Base-by-base conservation (phyloP, 2,329 filamentous ascomycete species). In the Stagonosporopsis tanaceti region DNA sequence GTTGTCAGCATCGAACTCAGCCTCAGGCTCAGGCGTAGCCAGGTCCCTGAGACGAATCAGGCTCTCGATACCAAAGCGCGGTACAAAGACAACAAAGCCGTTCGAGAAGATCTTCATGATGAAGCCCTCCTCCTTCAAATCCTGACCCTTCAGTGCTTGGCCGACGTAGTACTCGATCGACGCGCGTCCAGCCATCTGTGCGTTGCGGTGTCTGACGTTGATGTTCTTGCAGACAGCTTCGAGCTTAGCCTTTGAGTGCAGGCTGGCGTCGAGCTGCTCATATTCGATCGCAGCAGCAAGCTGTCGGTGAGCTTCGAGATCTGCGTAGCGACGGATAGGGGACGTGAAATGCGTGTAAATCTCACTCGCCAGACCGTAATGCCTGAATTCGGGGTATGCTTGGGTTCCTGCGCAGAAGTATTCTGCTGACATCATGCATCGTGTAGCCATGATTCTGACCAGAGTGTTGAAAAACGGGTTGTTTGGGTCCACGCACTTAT, bases 261-360 rank as follows among this genome's bases (percentile, higher is more conserved):
- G 85, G 44, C 88, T 89, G 7, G 92, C 84, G 73, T 96, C 90
- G n/a, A 95, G 84, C 37, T 89, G 82, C 80, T 93, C 93, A 81
- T 98, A 98, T 57, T 90, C 91, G 71, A 99, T 98, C 28, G 95
- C 93, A 9, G 95, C 94, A 0, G 95, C 94, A 50, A 99, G 88
- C 80, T 99, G 95, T 14, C 94, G 86, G 77, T 99, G 94, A 5
- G 92, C 94, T 53, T 97, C 88, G 2, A 99, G 85, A 80, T 99
- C 95, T n/a, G 94, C 94, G 75, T 99, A 99, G 28, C 96, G 91
- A 57, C 95, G 91, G 74, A 99, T 99, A 3, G 95, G 96, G 3
- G 91, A 96, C 0, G 95, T 99, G 79, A 99, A 99, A 77, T 99
- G 95, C 2, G 95, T 99, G 81, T 99, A 99, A 75, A 99, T 99